Conservation (phyloP, 805 yeast species). For the Blastobotrys robertii region DNA sequence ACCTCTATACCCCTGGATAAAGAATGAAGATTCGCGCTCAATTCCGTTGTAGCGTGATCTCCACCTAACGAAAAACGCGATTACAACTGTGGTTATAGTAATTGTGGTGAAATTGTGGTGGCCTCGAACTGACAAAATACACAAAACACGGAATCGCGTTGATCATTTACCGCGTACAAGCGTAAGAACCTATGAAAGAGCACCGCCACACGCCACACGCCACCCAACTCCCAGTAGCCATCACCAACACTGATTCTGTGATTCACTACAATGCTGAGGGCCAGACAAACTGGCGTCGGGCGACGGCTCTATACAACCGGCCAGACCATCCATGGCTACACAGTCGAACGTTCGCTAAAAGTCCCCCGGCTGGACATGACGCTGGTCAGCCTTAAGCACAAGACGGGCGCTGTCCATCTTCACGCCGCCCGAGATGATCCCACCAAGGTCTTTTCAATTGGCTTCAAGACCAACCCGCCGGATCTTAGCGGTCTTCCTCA, state of each 20-base stretch:
- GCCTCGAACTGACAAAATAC: no score
- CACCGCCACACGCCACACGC: no score
- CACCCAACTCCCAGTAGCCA: neutral
- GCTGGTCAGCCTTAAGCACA: conserved; percentile 66
- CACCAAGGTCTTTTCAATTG: conserved; percentile 82
- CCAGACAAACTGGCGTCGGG: neutral
- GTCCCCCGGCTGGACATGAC: conserved; percentile 76
- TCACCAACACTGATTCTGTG: neutral
- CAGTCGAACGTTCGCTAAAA: conserved; percentile 49
- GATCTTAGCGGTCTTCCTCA: conserved; percentile 94
- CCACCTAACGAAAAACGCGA: no score
- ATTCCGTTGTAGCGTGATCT: no score
- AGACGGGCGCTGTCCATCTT: conserved; percentile 69
- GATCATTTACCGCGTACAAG: no score
- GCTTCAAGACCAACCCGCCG: conserved; percentile 91
- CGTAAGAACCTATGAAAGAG: no score
- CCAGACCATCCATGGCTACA: conserved; percentile 41
- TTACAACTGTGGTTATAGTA: no score
- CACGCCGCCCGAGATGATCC: conserved; percentile 77
- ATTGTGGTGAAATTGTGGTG: no score
- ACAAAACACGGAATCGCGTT: no score
- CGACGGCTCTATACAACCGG: conserved; percentile 6
- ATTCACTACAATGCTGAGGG: neutral
- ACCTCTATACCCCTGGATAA: no score
- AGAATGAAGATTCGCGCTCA: no score